Base-by-base conservation (phyloP, 805 yeast species). In the Myxozyma udenii region DNA sequence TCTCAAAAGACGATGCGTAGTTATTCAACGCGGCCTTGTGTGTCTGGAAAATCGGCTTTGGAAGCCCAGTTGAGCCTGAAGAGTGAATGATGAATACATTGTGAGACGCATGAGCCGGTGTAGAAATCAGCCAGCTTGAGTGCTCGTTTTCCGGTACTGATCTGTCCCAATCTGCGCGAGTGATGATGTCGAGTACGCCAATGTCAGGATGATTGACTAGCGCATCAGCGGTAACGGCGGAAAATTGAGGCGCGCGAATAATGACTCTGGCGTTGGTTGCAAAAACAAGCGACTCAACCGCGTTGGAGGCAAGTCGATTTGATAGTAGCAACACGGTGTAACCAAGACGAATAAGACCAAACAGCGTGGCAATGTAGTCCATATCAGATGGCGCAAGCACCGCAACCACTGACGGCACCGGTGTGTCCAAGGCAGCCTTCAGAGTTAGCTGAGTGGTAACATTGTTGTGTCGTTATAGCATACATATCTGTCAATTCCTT, bases 41-140 rank as follows among this genome's bases (percentile, higher is more conserved):
- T 16, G 44, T 32, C 41, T 51, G 55, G 32, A 36, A 42, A 18
- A 51, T 48, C 7, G 52, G 49, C 33, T 51, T 51, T 28, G 55
- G 55, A 23, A 51, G 36, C 4, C 55, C 55, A 14, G 55, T 51
- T 4, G 55, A 51, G 14, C 55, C 55, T 2, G 55, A 51, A 12
- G 55, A 51, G 26, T 51, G 55, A n/a, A 50, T 41, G 30, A 50
- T 50, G 22, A 50, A 44, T 14, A 23, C 39, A 22, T 40, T 41
- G n/a, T 46, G 33, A 23, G 26, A 43, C 5, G 48, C 41, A 26
- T 51, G 51, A 9, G 37, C n/a, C 11, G 51, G 33, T 4, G 40
- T n/a, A n/a, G 22, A 38, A 11, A 24, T 11, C 14, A 45, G 45
- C 50, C 45, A 46, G 24, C 24, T 32, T 6, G 41, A 22, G 22